A percentile compares a stretch with the other conserved stretches of the same genome.
phyloP scores from a whole-genome alignment of 2,329 filamentous ascomycete species.

The Talaromyces amestolkiae region DNA sequence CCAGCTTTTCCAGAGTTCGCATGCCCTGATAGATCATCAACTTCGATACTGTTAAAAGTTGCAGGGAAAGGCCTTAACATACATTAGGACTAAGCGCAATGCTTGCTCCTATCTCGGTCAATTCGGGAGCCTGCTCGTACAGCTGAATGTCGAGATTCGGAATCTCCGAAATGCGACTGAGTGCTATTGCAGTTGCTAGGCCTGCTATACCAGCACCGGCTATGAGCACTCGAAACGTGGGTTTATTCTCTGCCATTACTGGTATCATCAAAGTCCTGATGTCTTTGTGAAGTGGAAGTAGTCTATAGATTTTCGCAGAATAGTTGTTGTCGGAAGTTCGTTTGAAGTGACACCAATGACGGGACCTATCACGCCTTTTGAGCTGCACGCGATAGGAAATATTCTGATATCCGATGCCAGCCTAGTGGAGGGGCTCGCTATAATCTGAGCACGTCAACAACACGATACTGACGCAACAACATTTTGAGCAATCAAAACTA shows the following conservation, averaged over 20 bases:
- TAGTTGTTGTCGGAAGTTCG: neutral
- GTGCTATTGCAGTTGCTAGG: conserved; percentile 48
- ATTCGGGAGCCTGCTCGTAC: conserved; percentile 49
- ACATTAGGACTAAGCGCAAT: conserved; percentile 47
- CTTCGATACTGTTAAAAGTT: neutral
- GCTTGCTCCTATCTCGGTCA: conserved; percentile 17
- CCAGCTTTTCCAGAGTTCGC: conserved; percentile 51
- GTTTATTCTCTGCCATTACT: conserved; percentile 17
- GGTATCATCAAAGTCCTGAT: neutral
- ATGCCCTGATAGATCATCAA: conserved; percentile 34
- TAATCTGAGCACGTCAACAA: conserved; percentile 21
- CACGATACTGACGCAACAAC: conserved; percentile 14
- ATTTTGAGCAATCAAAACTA: neutral
- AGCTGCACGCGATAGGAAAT: neutral
- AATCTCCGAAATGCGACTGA: conserved; percentile 32
- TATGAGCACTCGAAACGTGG: conserved; percentile 44
- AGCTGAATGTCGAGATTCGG: conserved; percentile 46
- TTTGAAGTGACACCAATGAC: neutral
- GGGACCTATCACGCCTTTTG: neutral
- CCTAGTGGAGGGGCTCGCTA: neutral
- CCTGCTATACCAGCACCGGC: conserved; percentile 53
- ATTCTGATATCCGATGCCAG: neutral
- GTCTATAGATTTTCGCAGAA: neutral
- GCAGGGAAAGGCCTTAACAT: neutral
- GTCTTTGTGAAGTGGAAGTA: too few species aligned